A percentile compares a stretch with the other conserved stretches of the same genome.
Evolutionary conservation across 2,329 filamentous ascomycete species (phyloP).

Genomic region (Purpureocillium lavendulum): DNA sequence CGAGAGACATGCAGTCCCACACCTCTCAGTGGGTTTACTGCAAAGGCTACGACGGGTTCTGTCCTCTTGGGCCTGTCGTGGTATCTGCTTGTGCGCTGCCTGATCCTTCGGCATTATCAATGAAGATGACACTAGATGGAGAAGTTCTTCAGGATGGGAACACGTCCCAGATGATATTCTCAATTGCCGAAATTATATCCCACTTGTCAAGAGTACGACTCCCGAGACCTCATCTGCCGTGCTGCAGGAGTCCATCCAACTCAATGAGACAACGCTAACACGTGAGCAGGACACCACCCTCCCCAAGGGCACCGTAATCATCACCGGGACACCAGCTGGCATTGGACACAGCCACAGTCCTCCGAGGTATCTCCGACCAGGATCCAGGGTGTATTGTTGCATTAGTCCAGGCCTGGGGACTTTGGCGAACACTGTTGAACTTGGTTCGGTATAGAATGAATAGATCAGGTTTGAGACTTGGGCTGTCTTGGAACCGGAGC

Average conservation of each 20-base stretch:
- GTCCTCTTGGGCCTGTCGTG: constrained; percentile 29
- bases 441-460: no score
- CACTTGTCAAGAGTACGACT: constrained; percentile 10
- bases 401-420: constrained; percentile 14
- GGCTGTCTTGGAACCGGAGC: no score
- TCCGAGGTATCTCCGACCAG: constrained; percentile 10
- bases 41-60: constrained; percentile 40
- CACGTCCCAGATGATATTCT: constrained; percentile 16
- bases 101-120: constrained; percentile 3
- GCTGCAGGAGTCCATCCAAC: no score
- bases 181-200: constrained; percentile 17
- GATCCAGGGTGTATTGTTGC: constrained; percentile 7
- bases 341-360: constrained; percentile 12
- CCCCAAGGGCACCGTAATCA: constrained; percentile 16
- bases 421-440: constrained; percentile 10
- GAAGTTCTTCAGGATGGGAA: constrained; percentile 13
- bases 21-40: constrained; percentile 41
- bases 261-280: no score
- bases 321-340: constrained; percentile 17
- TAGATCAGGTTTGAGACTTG: no score
- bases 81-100: constrained; percentile 7
- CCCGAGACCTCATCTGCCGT: no score
- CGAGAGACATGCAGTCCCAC: constrained; percentile 39
- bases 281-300: constrained; percentile 13
- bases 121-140: constrained; percentile 14